Evolutionary conservation across 495 filamentous ascomycete species (phyloP).

Genomic region (Penicillium manginii): DNA sequence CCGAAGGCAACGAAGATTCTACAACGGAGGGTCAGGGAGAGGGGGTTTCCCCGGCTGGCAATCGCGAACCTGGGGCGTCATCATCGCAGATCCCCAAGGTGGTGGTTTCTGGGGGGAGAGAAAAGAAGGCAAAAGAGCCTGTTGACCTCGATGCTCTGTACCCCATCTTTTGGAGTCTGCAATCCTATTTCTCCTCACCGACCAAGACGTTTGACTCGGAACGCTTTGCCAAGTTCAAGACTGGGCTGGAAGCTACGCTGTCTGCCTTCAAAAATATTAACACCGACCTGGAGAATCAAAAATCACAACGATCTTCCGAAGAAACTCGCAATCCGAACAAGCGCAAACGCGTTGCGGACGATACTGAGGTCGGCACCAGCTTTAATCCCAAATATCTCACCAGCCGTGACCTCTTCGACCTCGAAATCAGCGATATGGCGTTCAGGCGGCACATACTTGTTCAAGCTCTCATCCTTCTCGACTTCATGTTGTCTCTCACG

Average conservation of each 20-base stretch:
- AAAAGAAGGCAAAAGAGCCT: slow-evolving; percentile 43
- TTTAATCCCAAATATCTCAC: slow-evolving; percentile 99
- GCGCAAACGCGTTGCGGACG: slow-evolving; percentile 67
- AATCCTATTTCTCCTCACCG: slow-evolving; percentile 89
- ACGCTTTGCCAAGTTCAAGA: slow-evolving; percentile 76
- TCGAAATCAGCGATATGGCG: slow-evolving; percentile 92
- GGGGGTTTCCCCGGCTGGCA: slow-evolving; percentile 11
- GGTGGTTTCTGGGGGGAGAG: slow-evolving; percentile 53
- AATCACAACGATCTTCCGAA: slow-evolving; percentile 56
- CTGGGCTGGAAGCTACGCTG: slow-evolving; percentile 76
- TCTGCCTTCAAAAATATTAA: slow-evolving; percentile 77
- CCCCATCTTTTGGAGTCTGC: slow-evolving; percentile 91
- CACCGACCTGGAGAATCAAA: slow-evolving; percentile 60
- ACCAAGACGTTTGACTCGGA: slow-evolving; percentile 73
- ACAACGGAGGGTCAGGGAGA: slow-evolving; percentile 26
- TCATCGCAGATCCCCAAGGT: slow-evolving; percentile 48
- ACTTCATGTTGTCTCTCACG: slow-evolving; percentile 88
- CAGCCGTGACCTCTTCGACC: slow-evolving; percentile 89
- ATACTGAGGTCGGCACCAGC: slow-evolving; percentile 66
- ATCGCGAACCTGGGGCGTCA: slow-evolving; percentile 29
- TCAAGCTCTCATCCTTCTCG: slow-evolving; percentile 89
- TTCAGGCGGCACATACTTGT: slow-evolving; percentile 93
- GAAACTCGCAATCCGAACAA: slow-evolving; percentile 68
- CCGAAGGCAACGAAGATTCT: slow-evolving; percentile 55
- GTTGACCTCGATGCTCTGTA: slow-evolving; percentile 77